Evolutionary conservation across 345 rosid genomes (phyloP), one percentile per base, ranked within the genome.

Genomic region (Cardamine occulta): DNA sequence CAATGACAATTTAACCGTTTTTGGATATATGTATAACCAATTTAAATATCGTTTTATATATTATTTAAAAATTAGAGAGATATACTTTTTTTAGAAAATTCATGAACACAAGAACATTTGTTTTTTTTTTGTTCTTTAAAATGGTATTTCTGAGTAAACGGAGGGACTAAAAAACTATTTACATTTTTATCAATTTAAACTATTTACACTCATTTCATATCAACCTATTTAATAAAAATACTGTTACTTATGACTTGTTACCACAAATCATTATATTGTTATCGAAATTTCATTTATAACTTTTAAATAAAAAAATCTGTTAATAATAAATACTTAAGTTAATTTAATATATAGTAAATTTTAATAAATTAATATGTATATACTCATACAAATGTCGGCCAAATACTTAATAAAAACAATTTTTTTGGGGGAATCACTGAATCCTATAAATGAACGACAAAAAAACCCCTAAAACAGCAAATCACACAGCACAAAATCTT

Each of bases 401-500:
- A 64, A 49, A 32, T 31, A 65, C 70, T n/a, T 55, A n/a, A 70
- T 18, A 59, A 23, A 23, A 66, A 13, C 26, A 58, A 11, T 17
- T 56, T 55, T 11, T 19, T 52, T 7, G 21, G 19, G 19, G 19
- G 19, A 19, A 19, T 19, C 19, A 19, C 19, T 35, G 52, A 60
- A 47, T 48, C 60, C 8, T 53, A 17, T 53, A 24, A 48, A 21
- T 28, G 37, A 39, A 59, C 35, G 59, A n/a, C 66, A 57, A 35
- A 35, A 66, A 32, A 32, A 0, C 8, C 10, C 42, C 23, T 7
- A 0, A 58, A 74, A 75, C 60, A 58, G 24, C 49, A 66, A 66
- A 56, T 24, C 68, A 60, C 42, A 68, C 3, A 72, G 21, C 66
- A 66, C 66, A 48, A 58, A 58, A 74, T 74, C 42, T 57, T 57